phyloP scores from a whole-genome alignment of 129 eudicot species.

The Lactuca sativa region DNA sequence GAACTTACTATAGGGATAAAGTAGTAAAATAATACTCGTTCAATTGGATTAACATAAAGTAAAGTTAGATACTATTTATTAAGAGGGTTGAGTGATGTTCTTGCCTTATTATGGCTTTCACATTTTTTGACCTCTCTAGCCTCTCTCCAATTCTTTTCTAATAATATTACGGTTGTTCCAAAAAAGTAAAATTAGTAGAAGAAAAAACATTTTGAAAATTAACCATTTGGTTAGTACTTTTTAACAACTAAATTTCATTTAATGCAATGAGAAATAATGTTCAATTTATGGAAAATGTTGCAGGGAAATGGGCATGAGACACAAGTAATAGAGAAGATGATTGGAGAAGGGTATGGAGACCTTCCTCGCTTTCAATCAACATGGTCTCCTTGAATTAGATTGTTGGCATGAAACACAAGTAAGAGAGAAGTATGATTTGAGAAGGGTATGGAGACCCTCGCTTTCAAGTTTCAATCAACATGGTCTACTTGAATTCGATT shows the following conservation, averaged over 20 bases:
- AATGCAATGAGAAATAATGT: constrained; percentile 22
- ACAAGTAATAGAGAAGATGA: constrained; percentile 59
- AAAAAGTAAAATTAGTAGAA: too few relatives aligned
- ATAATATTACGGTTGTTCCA: neutral
- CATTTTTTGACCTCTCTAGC: neutral
- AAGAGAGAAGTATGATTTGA: constrained; percentile 58
- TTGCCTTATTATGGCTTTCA: too few relatives aligned
- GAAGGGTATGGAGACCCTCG: constrained; percentile 63
- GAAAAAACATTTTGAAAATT: neutral
- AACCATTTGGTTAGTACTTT: neutral
- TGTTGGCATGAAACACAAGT: constrained; percentile 50
- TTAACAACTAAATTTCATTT: constrained; percentile 9
- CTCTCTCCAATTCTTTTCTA: too few relatives aligned
- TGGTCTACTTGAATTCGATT: neutral
- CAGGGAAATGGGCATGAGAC: constrained; percentile 72
- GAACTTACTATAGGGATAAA: too few relatives aligned
- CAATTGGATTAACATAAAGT: too few relatives aligned
- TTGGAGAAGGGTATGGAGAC: constrained; percentile 62
- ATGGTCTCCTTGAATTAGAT: constrained; percentile 48
- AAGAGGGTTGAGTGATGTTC: too few relatives aligned
- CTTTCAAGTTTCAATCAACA: constrained; percentile 22
- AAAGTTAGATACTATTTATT: too few relatives aligned
- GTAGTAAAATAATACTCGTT: too few relatives aligned
- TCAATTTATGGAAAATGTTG: constrained; percentile 7
- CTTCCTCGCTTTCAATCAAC: constrained; percentile 55